Base-by-base conservation (phyloP, 495 filamentous ascomycete species). In the Xylaria palmicola region DNA sequence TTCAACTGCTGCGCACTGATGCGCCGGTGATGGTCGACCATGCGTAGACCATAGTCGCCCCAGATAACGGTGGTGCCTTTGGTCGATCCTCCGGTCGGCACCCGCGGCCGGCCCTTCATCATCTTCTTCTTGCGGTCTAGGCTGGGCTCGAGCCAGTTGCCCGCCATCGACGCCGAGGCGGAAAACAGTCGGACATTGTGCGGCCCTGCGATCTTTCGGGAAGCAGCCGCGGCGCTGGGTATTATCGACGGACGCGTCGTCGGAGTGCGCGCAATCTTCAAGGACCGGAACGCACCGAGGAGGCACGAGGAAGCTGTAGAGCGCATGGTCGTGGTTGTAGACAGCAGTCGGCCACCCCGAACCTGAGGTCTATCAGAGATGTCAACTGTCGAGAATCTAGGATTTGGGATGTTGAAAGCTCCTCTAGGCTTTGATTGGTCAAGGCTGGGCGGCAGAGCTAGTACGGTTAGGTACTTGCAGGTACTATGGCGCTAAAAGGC, bases 1-100 rank as follows among this genome's bases (percentile, higher is more conserved):
- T 91, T 90, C 51, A 98, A 83, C 61, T 94, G 90, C 47, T 82
- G 71, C n/a, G 94, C 90, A 41, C 90, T 91, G 69, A 99, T 86
- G 34, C 94, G 85, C 34, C 93, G 89, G 76, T 96, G 89, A 72
- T 98, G 91, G 75, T 98, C 92, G 61, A 82, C 86, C 86, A 99
- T 91, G 44, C 94, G 91, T 69, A 99, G 74, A 15, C 94, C 94
- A 69, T 93, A 98, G 75, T 98, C 93, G 55, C 94, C 94, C 92
- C 92, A 97, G 52, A 92, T 83, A 12, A 99, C 90, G 1, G 93
- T 98, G 49, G 94, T 99, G 60, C 94, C 94, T 62, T 93, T 90
- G 8, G 82, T 86, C 40, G 89, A 93, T 51, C 94, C 95, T 32
- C 94, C 95, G 1, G 92, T 99, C 39, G 89, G 83, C 41, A 98